Conservation (phyloP, 177 flowering plant genomes). For the Tripterygium wilfordii region DNA sequence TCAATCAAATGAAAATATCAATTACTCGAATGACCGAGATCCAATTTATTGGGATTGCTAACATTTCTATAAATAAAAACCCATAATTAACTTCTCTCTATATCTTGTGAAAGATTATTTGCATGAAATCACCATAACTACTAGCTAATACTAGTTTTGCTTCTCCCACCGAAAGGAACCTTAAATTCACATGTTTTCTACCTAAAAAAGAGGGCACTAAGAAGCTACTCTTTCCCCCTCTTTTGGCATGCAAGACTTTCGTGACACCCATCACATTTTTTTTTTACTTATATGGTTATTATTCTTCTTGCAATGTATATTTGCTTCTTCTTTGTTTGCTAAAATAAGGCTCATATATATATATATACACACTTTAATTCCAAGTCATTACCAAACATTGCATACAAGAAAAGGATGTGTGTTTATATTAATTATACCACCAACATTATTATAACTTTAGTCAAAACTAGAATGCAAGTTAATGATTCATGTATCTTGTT, state of each 20-base stretch:
- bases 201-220: slow-evolving; percentile 4
- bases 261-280: slow-evolving; percentile 24
- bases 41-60: too few relatives aligned
- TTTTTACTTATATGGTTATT: slow-evolving; percentile 8
- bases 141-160: too few relatives aligned
- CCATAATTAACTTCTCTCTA: too few relatives aligned
- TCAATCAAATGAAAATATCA: too few relatives aligned
- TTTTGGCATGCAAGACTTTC: slow-evolving; percentile 36
- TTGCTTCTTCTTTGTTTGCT: background rate
- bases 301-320: background rate
- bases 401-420: too few relatives aligned
- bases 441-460: too few relatives aligned
- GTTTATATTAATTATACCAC: too few relatives aligned
- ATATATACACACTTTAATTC: background rate
- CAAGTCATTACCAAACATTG: background rate
- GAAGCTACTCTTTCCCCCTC: slow-evolving; percentile 14
- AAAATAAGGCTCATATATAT: too few relatives aligned
- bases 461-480: too few relatives aligned
- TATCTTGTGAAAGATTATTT: background rate
- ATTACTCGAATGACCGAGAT: too few relatives aligned
- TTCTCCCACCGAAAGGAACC: slow-evolving; percentile 22
- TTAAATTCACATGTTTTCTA: slow-evolving; percentile 18
- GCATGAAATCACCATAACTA: background rate
- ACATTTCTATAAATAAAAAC: too few relatives aligned
- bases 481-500: too few relatives aligned